Evolutionary conservation across 768 basidiomycete genomes (phyloP).

Genomic region (Boletus subparvulus): DNA sequence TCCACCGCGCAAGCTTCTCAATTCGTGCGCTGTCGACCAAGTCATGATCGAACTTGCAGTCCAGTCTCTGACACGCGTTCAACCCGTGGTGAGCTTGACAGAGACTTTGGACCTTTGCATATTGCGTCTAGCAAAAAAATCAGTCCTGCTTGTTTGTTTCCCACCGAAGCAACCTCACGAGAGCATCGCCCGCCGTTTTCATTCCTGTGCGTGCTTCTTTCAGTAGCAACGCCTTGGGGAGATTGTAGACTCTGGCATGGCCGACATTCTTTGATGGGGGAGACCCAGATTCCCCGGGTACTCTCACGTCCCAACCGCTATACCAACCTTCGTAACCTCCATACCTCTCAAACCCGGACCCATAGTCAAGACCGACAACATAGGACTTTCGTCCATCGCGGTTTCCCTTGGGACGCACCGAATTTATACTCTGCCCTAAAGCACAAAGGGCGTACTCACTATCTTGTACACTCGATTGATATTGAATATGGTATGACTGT

Average conservation of each 20-base stretch:
- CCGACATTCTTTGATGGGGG: neutral
- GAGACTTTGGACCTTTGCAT: conserved; percentile 16
- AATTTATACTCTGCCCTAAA: neutral
- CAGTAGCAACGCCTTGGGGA: conserved; percentile 10
- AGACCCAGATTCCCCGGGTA: neutral
- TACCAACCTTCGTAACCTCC: conserved; percentile 9
- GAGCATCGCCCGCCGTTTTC: conserved; percentile 5
- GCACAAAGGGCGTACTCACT: neutral
- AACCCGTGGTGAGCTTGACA: conserved; percentile 12
- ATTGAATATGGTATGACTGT: conserved; percentile 23
- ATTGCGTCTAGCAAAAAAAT: conserved; percentile 4
- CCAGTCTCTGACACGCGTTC: conserved; percentile 2
- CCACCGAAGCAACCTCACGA: neutral
- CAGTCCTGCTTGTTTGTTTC: neutral
- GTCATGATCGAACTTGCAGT: conserved; percentile 20
- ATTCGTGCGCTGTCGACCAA: conserved; percentile 15
- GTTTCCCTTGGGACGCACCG: neutral
- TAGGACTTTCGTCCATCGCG: conserved; percentile 4
- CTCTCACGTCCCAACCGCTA: conserved; percentile 8
- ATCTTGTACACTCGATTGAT: conserved; percentile 10
- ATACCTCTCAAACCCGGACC: conserved; percentile 16
- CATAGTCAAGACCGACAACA: conserved; percentile 10
- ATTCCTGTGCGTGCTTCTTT: conserved; percentile 7
- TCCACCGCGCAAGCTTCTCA: conserved; percentile 16
- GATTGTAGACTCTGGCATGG: neutral